A percentile compares a stretch with the other conserved stretches of the same genome.
Conservation (phyloP, 148 eudicot genomes). For the Pouteria glomerata region DNA sequence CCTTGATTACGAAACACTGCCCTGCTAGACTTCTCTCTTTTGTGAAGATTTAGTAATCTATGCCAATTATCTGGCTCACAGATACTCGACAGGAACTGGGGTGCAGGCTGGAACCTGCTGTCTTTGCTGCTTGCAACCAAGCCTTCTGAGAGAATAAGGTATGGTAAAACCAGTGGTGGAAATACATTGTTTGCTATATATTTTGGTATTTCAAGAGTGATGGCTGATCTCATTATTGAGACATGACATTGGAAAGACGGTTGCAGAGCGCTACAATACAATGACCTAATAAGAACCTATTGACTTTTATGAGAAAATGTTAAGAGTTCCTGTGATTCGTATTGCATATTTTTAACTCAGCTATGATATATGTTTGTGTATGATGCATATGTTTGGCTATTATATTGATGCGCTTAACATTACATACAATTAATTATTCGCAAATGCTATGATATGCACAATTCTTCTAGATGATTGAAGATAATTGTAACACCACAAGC, state of each 20-base stretch:
- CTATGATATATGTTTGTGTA: not conserved
- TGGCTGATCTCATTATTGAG: too few species aligned
- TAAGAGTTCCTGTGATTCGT: not conserved
- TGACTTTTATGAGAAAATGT: not conserved
- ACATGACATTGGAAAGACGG: too few species aligned
- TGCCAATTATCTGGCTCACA: constrained; percentile 25
- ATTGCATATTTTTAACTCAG: not conserved
- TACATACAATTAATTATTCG: not conserved
- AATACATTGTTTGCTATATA: not conserved
- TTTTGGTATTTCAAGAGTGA: not conserved
- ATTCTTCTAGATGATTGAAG: not conserved
- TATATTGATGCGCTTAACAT: not conserved
- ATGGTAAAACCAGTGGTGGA: not conserved
- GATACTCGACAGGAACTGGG: constrained; percentile 99
- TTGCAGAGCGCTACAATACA: not conserved
- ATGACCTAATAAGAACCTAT: not conserved
- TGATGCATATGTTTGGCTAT: not conserved
- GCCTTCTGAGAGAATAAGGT: constrained; percentile 86
- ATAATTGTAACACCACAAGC: not conserved
- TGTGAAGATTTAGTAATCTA: constrained; percentile 10
- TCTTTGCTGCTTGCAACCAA: constrained; percentile 78
- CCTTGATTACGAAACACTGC: not conserved
- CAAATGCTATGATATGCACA: not conserved
- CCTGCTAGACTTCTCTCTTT: not conserved
- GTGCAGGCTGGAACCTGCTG: constrained; percentile 95